Evolutionary conservation across 1,284 basidiomycete genomes (phyloP).

Genomic region (Wallemia ichthyophaga): DNA sequence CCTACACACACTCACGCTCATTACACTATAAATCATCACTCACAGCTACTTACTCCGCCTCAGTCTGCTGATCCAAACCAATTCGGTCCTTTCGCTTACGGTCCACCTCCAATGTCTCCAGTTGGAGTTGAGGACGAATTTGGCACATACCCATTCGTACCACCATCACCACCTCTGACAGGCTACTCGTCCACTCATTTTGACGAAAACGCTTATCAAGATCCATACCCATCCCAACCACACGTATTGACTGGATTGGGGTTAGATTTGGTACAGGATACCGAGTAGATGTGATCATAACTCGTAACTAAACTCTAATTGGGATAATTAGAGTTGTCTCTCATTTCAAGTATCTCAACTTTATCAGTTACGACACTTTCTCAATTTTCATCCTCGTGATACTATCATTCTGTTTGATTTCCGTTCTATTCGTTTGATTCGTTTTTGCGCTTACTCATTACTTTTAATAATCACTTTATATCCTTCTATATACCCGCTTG

Average conservation of each 20-base stretch:
- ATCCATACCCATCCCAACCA: not conserved
- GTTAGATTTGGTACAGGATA: not conserved
- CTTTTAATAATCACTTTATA: no score
- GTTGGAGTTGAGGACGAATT: not conserved
- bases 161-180: not conserved
- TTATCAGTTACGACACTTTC: not conserved
- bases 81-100: not conserved
- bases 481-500: no score
- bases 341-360: no score
- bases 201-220: not conserved
- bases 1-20: no score
- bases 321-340: not conserved
- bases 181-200: not conserved
- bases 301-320: not conserved
- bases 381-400: not conserved
- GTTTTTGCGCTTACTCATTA: no score
- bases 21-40: not conserved
- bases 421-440: not conserved
- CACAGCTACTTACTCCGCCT: not conserved
- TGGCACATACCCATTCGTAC: not conserved
- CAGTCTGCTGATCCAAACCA: not conserved
- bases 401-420: not conserved
- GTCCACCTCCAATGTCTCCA: not conserved
- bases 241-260: not conserved
- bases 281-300: not conserved